Base-by-base conservation (phyloP, 139 green algal species). In the Picochlorum sp. region DNA sequence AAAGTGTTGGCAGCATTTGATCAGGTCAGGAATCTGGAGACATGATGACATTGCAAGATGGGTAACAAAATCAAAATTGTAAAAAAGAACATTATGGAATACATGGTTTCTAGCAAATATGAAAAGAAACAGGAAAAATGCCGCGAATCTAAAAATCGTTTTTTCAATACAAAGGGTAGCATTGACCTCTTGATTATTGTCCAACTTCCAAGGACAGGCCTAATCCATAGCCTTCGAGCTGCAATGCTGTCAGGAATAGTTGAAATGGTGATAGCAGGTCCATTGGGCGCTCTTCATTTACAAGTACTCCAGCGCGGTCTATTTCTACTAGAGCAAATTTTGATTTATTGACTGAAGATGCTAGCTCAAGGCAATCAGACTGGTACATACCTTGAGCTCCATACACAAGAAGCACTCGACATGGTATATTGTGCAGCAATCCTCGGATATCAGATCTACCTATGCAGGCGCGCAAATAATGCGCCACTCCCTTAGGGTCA, bases 351-450 rank as follows among this genome's bases (percentile, higher is more conserved):
- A 54, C 26, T 14, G 28, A 7, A 28, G 22, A 51, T 33, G 65
- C 57, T n/a, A 74, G 35, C 29, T 74, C 51, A 25, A 60, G 5
- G 47, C 66, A 54, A 41, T 77, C 69, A 12, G 18, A 22, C 40
- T 52, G 35, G 40, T 74, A 69, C 31, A 68, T 29, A 30, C 56
- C 33, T 12, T 77, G 43, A 8, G 57, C 52, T 7, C 69, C 69
- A 63, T 41, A 70, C 24, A 77, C 9, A 20, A 77, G 28, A 58
- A 77, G 45, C 57, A 64, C 10, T 32, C 65, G 40, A 40, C 58
- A 65, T 29, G 40, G 35, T 1, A 77, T 5, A 4, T 61, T 30
- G 1, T 50, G 43, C 33, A 77, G 13, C n/a, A 18, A 4, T 0
- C 33, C 18, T 7, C 16, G 16, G 5, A 70, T 14, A 24, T 64